Conservation (phyloP, 2,329 filamentous ascomycete genomes). For the Xylariales sp. region DNA sequence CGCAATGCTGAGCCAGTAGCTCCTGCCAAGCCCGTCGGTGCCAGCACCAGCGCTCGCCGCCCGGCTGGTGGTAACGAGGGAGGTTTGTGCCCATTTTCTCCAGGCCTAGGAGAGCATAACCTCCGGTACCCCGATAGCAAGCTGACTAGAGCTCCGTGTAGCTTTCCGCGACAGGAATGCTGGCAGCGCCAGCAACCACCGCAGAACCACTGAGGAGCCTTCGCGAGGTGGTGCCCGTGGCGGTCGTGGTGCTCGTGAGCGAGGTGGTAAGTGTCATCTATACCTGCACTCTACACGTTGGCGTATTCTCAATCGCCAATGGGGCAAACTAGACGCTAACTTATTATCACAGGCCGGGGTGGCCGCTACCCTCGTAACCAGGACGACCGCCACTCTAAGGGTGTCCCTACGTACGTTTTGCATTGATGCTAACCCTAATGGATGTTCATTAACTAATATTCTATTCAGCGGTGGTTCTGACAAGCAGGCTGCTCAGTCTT, state of each 20-base stretch:
- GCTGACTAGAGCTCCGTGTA: constrained; percentile 30
- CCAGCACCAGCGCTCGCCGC: constrained; percentile 43
- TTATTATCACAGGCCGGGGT: constrained; percentile 41
- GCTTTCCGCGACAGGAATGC: constrained; percentile 87
- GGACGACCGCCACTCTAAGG: constrained; percentile 53
- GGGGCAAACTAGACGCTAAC: neutral
- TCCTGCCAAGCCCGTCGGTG: constrained; percentile 39
- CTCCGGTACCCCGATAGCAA: constrained; percentile 5
- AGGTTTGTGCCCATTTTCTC: too few relatives aligned
- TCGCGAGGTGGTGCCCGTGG: constrained; percentile 53
- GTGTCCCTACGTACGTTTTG: constrained; percentile 36
- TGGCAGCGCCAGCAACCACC: constrained; percentile 78
- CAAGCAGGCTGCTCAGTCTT: constrained; percentile 85
- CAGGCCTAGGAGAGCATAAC: too few relatives aligned
- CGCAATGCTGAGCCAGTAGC: constrained; percentile 78
- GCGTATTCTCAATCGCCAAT: too few relatives aligned
- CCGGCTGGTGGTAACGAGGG: constrained; percentile 74
- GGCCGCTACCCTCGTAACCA: constrained; percentile 46
- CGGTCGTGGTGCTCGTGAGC: constrained; percentile 59
- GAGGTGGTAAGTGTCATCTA: constrained; percentile 47
- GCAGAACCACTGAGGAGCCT: constrained; percentile 69
- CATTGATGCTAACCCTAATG: neutral
- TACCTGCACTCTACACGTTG: too few relatives aligned
- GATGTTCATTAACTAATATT: constrained; percentile 17
- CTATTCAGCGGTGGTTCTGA: constrained; percentile 61